These are phyloP conservation scores for Populus tomentosa DNA, from an alignment of 441 rosid genomes.

Conservation along the genomic window DNA sequence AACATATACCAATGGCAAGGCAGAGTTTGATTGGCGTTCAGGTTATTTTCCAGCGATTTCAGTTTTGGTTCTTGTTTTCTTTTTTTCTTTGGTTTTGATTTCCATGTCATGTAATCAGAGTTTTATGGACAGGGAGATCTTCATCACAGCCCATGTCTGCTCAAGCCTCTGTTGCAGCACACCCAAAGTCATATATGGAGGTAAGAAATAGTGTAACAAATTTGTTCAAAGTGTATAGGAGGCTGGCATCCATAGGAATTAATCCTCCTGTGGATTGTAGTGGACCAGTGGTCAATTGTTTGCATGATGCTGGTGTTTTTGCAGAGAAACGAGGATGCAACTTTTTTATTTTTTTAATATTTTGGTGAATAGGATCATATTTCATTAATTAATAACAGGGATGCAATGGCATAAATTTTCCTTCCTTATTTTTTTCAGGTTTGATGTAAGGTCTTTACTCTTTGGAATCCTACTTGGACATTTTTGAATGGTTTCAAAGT, in stretches of 20 bases:
- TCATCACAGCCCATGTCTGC: conserved; percentile 51
- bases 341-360: neutral
- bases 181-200: conserved; percentile 92
- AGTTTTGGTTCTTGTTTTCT: conserved; percentile 1
- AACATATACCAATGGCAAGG: conserved; percentile 55
- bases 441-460: neutral
- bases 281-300: neutral
- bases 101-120: conserved; percentile 6
- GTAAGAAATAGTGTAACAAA: conserved; percentile 26
- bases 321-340: neutral
- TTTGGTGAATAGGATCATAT: neutral
- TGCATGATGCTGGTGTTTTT: neutral
- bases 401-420: neutral
- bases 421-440: neutral
- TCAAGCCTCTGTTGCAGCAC: conserved; percentile 66
- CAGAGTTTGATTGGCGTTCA: conserved; percentile 47
- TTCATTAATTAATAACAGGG: neutral
- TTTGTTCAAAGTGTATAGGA: neutral
- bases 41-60: conserved; percentile 35
- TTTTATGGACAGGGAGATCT: conserved; percentile 55
- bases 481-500: neutral
- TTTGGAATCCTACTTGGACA: neutral
- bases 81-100: conserved; percentile 13
- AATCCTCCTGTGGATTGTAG: neutral
- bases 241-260: conserved; percentile 1